Conservation (phyloP, 2,329 filamentous ascomycete species). For the Neobulgaria alba region DNA sequence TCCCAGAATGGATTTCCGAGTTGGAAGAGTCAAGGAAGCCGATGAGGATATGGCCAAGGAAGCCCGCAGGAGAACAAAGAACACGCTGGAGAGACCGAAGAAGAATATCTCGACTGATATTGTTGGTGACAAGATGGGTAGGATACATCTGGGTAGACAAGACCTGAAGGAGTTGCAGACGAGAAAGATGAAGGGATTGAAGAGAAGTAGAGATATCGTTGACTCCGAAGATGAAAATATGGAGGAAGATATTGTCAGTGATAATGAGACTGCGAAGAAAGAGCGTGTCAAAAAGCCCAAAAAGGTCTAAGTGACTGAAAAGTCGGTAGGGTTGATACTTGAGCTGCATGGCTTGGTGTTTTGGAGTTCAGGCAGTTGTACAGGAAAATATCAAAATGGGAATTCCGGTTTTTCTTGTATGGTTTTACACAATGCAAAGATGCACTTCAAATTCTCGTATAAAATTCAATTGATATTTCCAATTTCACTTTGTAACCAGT, state of each 20-base stretch:
- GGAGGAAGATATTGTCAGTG: slow-evolving; percentile 38
- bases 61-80: slow-evolving; percentile 78
- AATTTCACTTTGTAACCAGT: no score
- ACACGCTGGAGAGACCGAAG: slow-evolving; percentile 69
- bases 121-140: slow-evolving; percentile 93
- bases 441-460: no score
- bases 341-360: slow-evolving; percentile 18
- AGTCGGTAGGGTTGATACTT: no score
- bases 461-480: no score
- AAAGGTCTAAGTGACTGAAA: slow-evolving; percentile 13
- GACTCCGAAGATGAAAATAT: slow-evolving; percentile 43
- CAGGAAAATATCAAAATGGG: no score
- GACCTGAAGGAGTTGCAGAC: slow-evolving; percentile 84
- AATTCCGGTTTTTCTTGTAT: no score
- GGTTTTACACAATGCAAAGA: no score
- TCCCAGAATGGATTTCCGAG: slow-evolving; percentile 81
- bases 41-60: slow-evolving; percentile 78
- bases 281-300: no score
- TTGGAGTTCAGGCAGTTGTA: slow-evolving; percentile 10
- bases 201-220: slow-evolving; percentile 63
- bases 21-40: slow-evolving; percentile 72
- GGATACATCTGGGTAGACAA: slow-evolving; percentile 85
- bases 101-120: slow-evolving; percentile 92
- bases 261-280: slow-evolving; percentile 25
- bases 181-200: slow-evolving; percentile 98